Base-by-base conservation (phyloP, 2,329 filamentous ascomycete genomes). In the Sphaerulina vaccinii region DNA sequence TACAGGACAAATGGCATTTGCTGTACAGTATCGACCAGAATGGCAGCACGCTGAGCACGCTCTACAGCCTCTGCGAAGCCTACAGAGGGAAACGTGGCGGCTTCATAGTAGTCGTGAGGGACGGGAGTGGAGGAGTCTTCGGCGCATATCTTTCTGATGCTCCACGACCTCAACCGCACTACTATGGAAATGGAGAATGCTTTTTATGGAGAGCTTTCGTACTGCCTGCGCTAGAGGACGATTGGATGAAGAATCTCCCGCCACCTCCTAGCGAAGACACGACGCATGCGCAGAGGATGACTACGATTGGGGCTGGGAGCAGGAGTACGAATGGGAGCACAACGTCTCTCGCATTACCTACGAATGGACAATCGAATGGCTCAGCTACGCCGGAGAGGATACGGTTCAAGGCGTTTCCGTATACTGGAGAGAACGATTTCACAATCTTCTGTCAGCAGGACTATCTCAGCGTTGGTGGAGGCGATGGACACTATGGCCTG, bases 331-430 rank as follows among this genome's bases (percentile, higher is more conserved):
- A 58, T 43, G 60, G 49, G 38, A 65, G 60, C 32, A 61, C 51
- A n/a, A 58, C 62, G 18, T 63, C 60, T 5, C 59, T 68, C 45
- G 53, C 58, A 8, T 63, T 57, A 10, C 56, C 59, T 13, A n/a
- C 53, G 15, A 66, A 56, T 52, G 67, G 58, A n/a, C 54, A 58
- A 40, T 54, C 42, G 19, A 46, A 39, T 15, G 53, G 43, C 19
- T 68, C 50, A 75, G 71, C 60, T 73, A 83, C 83, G 3, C 81
- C 84, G 3, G 88, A 92, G 56, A 80, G 84, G 21, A 89, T 97
- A 61, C 84, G 93, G 16, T 99, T 99, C 79, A 96, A 96, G 72
- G 92, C 92, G 0, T 99, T 97, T 64, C 91, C 92, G 0, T 97
- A 96, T 67, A 95, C 88, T 51, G 93, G 93, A 4, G 82, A 95